Percentiles rank a stretch among this genome's conserved stretches.
phyloP scores from a whole-genome alignment of 2,329 filamentous ascomycete genomes.

The Venturia effusa region DNA sequence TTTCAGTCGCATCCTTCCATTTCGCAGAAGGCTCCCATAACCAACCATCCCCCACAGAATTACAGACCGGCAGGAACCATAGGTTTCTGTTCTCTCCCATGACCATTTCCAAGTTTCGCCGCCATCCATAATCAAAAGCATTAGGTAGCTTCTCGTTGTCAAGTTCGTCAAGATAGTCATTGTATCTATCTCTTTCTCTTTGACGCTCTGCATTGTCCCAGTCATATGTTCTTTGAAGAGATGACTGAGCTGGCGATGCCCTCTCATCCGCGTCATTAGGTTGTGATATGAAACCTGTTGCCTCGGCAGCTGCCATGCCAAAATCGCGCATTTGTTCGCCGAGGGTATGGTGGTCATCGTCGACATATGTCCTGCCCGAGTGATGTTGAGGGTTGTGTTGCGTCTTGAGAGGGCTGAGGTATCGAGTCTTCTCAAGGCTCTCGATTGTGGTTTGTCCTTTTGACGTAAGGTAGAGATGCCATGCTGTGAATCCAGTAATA shows the following conservation, averaged over 20 bases:
- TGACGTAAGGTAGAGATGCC: slow-evolving; percentile 77
- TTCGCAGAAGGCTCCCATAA: slow-evolving; percentile 74
- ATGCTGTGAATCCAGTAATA: slow-evolving; percentile 75
- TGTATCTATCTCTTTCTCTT: slow-evolving; percentile 57
- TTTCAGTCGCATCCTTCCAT: slow-evolving; percentile 64
- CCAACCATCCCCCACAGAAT: slow-evolving; percentile 88
- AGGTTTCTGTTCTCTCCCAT: slow-evolving; percentile 63
- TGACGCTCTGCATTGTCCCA: slow-evolving; percentile 50
- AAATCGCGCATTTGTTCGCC: slow-evolving; percentile 70
- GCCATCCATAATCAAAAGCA: slow-evolving; percentile 84
- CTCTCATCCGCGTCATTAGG: slow-evolving; percentile 68
- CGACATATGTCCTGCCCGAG: slow-evolving; percentile 30
- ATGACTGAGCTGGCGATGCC: slow-evolving; percentile 28
- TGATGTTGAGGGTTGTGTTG: slow-evolving; percentile 46
- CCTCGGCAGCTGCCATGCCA: slow-evolving; percentile 66
- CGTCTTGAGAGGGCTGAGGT: slow-evolving; percentile 69
- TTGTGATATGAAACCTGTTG: slow-evolving; percentile 23
- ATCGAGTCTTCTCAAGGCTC: slow-evolving; percentile 89
- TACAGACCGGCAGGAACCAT: slow-evolving; percentile 74
- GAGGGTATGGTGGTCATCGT: slow-evolving; percentile 22
- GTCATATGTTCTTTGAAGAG: slow-evolving; percentile 16
- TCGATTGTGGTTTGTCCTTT: slow-evolving; percentile 90
- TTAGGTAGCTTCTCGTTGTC: slow-evolving; percentile 82
- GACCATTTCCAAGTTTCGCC: slow-evolving; percentile 66
- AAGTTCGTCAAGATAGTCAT: slow-evolving; percentile 78